Evolutionary conservation across 2,329 filamentous ascomycete genomes (phyloP).

Genomic region (Claviceps lovelessii): DNA sequence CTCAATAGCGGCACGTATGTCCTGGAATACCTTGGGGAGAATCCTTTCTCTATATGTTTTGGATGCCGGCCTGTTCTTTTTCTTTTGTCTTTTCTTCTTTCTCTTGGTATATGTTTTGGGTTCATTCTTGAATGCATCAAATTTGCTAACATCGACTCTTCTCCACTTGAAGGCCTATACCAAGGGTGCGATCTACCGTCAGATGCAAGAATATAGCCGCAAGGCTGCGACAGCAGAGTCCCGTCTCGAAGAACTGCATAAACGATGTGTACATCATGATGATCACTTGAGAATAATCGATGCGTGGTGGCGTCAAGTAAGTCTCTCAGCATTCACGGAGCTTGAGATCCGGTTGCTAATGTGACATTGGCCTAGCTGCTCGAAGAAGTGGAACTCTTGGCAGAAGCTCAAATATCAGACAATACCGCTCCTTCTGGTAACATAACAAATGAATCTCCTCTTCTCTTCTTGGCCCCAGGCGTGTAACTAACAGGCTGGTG

Average conservation of each 20-base stretch:
- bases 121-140: not conserved
- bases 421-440: slow-evolving; percentile 13
- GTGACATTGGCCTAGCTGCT: slow-evolving; percentile 31
- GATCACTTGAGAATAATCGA: slow-evolving; percentile 86
- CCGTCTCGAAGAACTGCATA: slow-evolving; percentile 66
- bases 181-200: slow-evolving; percentile 91
- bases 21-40: not conserved
- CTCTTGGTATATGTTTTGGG: not conserved
- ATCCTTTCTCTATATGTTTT: not conserved
- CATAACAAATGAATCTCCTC: not conserved
- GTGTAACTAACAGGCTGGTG: slow-evolving; percentile 11
- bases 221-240: slow-evolving; percentile 71
- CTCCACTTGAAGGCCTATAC: slow-evolving; percentile 20
- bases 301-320: slow-evolving; percentile 86
- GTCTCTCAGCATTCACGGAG: slow-evolving; percentile 13
- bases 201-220: slow-evolving; percentile 96
- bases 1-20: not conserved
- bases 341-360: slow-evolving; percentile 1
- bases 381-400: slow-evolving; percentile 49
- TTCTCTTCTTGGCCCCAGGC: too few species aligned
- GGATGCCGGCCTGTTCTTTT: not conserved
- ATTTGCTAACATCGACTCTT: not conserved
- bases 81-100: not conserved
- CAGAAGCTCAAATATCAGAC: slow-evolving; percentile 29
- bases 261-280: slow-evolving; percentile 69